A percentile compares a stretch with the other conserved stretches of the same genome.
Evolutionary conservation across 129 eudicot genomes (phyloP).

Genomic region (Deinandra increscens): DNA sequence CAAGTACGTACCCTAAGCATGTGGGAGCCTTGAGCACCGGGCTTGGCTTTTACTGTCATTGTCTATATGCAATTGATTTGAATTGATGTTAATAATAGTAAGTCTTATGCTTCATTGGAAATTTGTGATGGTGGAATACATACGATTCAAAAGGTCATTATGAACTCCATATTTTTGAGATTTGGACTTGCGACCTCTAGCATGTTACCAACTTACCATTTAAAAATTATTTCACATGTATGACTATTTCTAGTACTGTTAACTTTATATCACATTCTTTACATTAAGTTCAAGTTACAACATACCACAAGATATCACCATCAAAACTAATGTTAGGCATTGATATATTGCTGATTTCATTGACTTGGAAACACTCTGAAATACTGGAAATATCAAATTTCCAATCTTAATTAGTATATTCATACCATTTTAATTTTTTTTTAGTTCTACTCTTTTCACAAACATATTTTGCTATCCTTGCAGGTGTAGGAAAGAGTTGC

Average conservation of each 20-base stretch:
- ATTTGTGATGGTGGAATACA: background rate
- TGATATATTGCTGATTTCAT: background rate
- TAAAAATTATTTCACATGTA: background rate
- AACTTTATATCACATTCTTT: background rate
- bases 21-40: no score
- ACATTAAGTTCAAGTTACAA: conserved; percentile 9
- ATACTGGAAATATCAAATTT: background rate
- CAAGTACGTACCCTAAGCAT: no score
- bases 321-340: background rate
- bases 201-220: background rate
- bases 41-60: background rate
- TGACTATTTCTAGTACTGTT: conserved; percentile 2
- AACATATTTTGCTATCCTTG: conserved; percentile 17
- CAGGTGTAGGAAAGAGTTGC: conserved; percentile 76
- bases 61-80: background rate
- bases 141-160: background rate
- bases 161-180: background rate
- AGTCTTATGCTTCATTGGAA: background rate
- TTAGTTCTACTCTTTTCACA: no score
- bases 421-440: no score
- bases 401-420: background rate
- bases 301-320: no score
- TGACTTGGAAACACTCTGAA: no score
- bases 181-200: background rate
- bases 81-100: background rate